Base-by-base conservation (phyloP, 1,284 basidiomycete genomes). In the Peniophora sp. region DNA sequence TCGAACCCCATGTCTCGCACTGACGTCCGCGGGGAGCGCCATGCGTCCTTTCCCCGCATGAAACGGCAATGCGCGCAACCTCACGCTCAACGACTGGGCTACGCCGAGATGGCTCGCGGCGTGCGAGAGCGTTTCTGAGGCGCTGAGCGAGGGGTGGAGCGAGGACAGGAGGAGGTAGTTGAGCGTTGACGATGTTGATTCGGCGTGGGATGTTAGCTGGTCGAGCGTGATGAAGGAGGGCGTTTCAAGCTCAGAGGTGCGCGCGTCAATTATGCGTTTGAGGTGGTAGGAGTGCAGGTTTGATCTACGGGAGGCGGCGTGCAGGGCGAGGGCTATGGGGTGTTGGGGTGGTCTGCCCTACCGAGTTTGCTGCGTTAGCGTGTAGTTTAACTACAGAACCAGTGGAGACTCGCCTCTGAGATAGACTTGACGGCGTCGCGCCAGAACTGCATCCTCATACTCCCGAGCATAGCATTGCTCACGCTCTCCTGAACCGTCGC, bases 391-490 rank as follows among this genome's bases (percentile, higher is more conserved):
- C 8, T 20, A 37, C 39, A 44, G 10, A 22, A 32, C 3, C 39
- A 27, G 24, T 36, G 10, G 49, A 9, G 14, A 75, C 81, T 62
- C 62, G 88, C 90, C 60, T 85, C 76, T 61, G 72, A 71, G 17
- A 93, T 83, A 35, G 70, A 74, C 58, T 85, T 86, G 39, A 96
- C 64, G 1, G 89, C 85, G 63, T 97, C 92, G 61, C 83, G 81
- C 94, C 93, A 97, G 68, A 95, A 97, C 64, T 95, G 88, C 73
- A 92, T 84, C 57, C 92, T 79, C 77, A 96, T 92, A 61, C 85
- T 81, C 6, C 92, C 94, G 54, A 97, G 82, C 23, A 83, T 76
- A 36, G 83, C 70, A 58, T 88, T 90, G 15, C 86, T 85, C 14
- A 93, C 85, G 12, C 78, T 75, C 55, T 95, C 92, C 59, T 86